These are phyloP conservation scores for Boletus smithii DNA, from an alignment of 1,284 basidiomycete species.

Conservation along the genomic window DNA sequence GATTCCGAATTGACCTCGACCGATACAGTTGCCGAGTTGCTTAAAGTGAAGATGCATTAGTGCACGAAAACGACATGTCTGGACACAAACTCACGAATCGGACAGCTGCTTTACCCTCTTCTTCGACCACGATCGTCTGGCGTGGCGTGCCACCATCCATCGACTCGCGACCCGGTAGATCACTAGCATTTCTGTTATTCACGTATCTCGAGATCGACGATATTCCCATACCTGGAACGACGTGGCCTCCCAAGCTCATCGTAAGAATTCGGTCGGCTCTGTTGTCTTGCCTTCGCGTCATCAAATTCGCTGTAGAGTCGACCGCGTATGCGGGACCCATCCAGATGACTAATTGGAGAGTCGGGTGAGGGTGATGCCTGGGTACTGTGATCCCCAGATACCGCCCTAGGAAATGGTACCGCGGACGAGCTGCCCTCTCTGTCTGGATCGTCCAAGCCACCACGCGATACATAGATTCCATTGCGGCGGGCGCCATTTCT, in stretches of 20 bases:
- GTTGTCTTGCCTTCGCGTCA: constrained; percentile 46
- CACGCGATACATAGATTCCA: constrained; percentile 47
- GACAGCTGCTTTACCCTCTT: constrained; percentile 76
- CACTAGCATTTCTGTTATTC: constrained; percentile 56
- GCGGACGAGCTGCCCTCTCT: constrained; percentile 34
- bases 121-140: constrained; percentile 76
- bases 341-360: constrained; percentile 36
- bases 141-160: constrained; percentile 62
- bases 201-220: constrained; percentile 58
- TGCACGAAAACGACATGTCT: background rate
- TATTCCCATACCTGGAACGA: constrained; percentile 63
- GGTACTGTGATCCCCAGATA: constrained; percentile 46
- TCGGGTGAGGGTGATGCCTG: constrained; percentile 37
- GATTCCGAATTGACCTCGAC: constrained; percentile 92
- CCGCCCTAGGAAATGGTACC: constrained; percentile 59
- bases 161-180: constrained; percentile 57
- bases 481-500: constrained; percentile 46
- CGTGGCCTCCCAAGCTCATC: constrained; percentile 58
- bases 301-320: constrained; percentile 72
- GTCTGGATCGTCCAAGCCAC: constrained; percentile 35
- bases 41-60: constrained; percentile 34
- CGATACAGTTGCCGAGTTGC: constrained; percentile 96
- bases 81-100: constrained; percentile 69
- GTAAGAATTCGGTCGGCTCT: constrained; percentile 60
- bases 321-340: constrained; percentile 51